Evolutionary conservation across 208 protist genomes (phyloP), one percentile per base, ranked within the genome.

Genomic region (Phytomonas sp.): DNA sequence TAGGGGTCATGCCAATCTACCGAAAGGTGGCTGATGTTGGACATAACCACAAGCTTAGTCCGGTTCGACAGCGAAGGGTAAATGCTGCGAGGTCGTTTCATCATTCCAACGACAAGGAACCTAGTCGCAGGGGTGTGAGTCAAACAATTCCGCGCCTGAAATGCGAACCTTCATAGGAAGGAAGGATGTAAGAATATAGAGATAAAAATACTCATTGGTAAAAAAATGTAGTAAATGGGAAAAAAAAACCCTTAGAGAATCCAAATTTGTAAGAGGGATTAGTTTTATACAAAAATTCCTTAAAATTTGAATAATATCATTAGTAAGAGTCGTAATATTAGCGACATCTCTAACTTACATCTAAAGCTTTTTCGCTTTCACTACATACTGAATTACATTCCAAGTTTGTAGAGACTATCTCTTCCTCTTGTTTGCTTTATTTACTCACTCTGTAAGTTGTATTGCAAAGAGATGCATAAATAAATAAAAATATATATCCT

Each of bases 171-270:
- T 49, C 40, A 49, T 49, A 49, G 19, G 12, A 49, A 19, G 40
- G 7, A 19, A 23, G 19, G 12, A 4, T 3, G 2, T 16, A 19
- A 49, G 14, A 10, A 49, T 2, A 23, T 7, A 6, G 19, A 19
- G 45, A 19, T 0, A 40, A 6, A 65, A 65, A 65, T 60, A 65
- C 19, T 56, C 19, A 65, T 60, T 11, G 11, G 59, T 65, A n/a
- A 19, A 65, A 23, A 40, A 40, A 65, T 34, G 59, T 60, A 45
- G 59, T 65, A 49, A 6, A 60, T 12, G 7, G 23, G 14, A 16
- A 26, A 6, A 23, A 23, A 65, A 65, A 37, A 49, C 4, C 6
- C 19, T 11, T 3, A 34, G 0, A 56, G 7, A 65, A 45, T 23
- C 23, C n/a, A n/a, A 65, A 49, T 26, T n/a, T n/a, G 12, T 19